A percentile compares a stretch with the other conserved stretches of the same genome.
These are phyloP conservation scores for Glaciozyma antarctica DNA, from an alignment of 768 basidiomycete species.

Conservation along the genomic window DNA sequence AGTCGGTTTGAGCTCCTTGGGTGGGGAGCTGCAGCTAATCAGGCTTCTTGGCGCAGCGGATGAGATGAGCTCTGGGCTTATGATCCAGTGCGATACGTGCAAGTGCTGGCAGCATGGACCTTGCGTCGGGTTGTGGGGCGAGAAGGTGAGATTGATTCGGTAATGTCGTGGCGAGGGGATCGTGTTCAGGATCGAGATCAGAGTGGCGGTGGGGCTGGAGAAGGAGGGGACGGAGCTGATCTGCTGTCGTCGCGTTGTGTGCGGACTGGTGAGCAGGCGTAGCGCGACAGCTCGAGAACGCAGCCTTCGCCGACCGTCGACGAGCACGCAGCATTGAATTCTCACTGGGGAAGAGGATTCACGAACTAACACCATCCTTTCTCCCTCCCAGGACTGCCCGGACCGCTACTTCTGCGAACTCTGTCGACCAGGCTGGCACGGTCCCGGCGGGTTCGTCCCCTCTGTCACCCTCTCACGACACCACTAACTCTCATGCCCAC, in stretches of 20 bases:
- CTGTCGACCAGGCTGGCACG: constrained; percentile 78
- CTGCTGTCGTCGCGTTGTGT: constrained; percentile 48
- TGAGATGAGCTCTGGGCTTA: constrained; percentile 60
- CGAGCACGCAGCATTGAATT: too few relatives aligned
- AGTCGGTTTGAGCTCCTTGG: constrained; percentile 36
- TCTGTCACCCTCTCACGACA: too few relatives aligned
- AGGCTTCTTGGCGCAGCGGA: constrained; percentile 46
- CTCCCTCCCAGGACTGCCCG: constrained; percentile 44
- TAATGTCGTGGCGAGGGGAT: too few relatives aligned
- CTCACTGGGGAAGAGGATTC: too few relatives aligned
- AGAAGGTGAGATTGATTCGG: constrained; percentile 40
- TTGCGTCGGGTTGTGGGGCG: constrained; percentile 74
- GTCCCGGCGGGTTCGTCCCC: constrained; percentile 28
- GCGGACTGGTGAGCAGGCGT: not conserved
- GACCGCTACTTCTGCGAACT: constrained; percentile 88
- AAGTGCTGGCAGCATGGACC: constrained; percentile 96
- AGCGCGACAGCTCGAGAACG: not conserved
- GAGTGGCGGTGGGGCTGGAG: too few relatives aligned
- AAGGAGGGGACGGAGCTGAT: too few relatives aligned
- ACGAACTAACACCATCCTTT: not conserved
- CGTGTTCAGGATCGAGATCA: too few relatives aligned
- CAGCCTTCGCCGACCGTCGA: not conserved
- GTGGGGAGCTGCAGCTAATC: constrained; percentile 44
- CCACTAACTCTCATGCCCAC: not conserved
- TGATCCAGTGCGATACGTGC: constrained; percentile 95